Conservation (phyloP, 805 yeast genomes). For the Hanseniaspora guilliermondii region DNA sequence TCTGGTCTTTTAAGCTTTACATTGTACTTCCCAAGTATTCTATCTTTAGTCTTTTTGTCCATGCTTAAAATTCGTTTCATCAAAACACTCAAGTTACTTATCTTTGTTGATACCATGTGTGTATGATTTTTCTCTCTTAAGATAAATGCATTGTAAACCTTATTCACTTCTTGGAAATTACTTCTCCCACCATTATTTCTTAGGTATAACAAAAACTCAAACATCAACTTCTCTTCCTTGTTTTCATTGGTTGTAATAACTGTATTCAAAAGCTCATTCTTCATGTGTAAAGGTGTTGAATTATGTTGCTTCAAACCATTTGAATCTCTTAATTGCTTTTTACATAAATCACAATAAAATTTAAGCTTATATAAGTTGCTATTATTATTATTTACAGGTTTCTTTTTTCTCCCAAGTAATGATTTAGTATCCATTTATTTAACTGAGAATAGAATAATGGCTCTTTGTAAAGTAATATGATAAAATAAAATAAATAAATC, state of each 20-base stretch:
- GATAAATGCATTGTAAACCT: slow-evolving; percentile 82
- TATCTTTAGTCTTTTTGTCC: not conserved
- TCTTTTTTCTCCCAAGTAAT: slow-evolving; percentile 56
- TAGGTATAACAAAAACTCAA: slow-evolving; percentile 52
- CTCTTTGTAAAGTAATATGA: too few species aligned
- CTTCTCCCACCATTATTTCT: slow-evolving; percentile 41
- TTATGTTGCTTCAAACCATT: slow-evolving; percentile 89
- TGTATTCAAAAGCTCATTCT: slow-evolving; percentile 23
- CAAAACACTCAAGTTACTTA: slow-evolving; percentile 40
- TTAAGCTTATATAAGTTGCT: slow-evolving; percentile 74
- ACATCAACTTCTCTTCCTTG: slow-evolving; percentile 47
- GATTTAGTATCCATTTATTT: slow-evolving; percentile 18
- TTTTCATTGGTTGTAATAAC: slow-evolving; percentile 33
- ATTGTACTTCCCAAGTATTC: not conserved
- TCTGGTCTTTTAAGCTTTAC: slow-evolving; percentile 14
- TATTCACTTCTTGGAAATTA: slow-evolving; percentile 53
- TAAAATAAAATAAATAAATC: too few species aligned
- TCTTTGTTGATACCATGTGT: slow-evolving; percentile 82
- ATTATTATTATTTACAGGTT: slow-evolving; percentile 67
- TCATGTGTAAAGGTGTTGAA: slow-evolving; percentile 65
- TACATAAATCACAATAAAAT: slow-evolving; percentile 85
- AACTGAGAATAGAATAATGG: too few species aligned
- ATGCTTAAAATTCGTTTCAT: not conserved
- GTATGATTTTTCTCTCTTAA: slow-evolving; percentile 60
- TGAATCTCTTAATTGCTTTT: slow-evolving; percentile 88